These are phyloP conservation scores for Arxiozyma telluris DNA, from an alignment of 1,139 yeast species.

Conservation along the genomic window DNA sequence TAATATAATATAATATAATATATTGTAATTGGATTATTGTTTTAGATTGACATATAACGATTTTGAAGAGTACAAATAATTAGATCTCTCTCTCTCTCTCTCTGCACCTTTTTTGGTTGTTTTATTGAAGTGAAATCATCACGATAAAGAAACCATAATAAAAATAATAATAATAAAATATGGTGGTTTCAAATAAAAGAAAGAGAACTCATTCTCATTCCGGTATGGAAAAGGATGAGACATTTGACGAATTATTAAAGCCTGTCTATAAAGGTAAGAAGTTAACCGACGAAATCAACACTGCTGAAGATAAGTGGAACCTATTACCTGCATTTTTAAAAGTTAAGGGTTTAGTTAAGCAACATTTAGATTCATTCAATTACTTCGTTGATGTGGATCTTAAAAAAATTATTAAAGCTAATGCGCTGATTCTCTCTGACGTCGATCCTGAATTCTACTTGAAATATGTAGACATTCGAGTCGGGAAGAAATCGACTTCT, in stretches of 20 bases:
- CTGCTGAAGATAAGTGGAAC: conserved; percentile 95
- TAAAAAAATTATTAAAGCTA: conserved; percentile 85
- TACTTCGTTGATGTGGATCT: conserved; percentile 90
- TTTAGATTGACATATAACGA: too few relatives aligned
- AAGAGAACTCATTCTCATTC: conserved; percentile 6
- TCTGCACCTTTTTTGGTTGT: not conserved
- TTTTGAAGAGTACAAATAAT: not conserved
- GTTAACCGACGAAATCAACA: conserved; percentile 76
- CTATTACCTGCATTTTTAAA: conserved; percentile 88
- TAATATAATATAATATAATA: too few relatives aligned
- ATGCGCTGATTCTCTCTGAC: conserved; percentile 80
- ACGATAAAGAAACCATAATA: too few relatives aligned
- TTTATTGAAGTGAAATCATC: not conserved
- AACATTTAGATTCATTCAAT: conserved; percentile 93
- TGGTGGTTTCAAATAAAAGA: conserved; percentile 6
- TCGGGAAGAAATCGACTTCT: conserved; percentile 60
- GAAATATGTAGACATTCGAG: conserved; percentile 83
- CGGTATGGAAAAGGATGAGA: conserved; percentile 33
- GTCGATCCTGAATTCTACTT: conserved; percentile 95
- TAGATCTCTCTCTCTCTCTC: not conserved
- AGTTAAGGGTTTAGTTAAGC: conserved; percentile 93
- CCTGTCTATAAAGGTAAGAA: conserved; percentile 81
- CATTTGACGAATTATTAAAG: conserved; percentile 67
- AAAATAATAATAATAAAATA: not conserved
- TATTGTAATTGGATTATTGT: too few relatives aligned